These are phyloP conservation scores for Phytopythium cucurbitacearum DNA, from an alignment of 352 stramenopile species.

Conservation along the genomic window DNA sequence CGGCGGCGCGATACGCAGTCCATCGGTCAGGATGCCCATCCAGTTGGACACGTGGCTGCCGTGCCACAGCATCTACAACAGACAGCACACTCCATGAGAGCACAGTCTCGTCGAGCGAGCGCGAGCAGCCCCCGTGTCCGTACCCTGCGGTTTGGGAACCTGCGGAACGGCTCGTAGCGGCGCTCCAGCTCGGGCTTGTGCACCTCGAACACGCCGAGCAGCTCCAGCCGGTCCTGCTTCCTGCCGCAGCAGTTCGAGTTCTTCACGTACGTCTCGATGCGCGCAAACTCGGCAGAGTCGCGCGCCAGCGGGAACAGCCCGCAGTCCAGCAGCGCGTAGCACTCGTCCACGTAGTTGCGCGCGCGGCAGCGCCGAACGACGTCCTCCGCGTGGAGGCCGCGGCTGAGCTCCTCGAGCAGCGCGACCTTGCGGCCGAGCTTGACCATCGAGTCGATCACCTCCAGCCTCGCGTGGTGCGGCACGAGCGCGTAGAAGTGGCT, in stretches of 20 bases:
- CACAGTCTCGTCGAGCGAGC: background rate
- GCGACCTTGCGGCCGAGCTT: slow-evolving; percentile 58
- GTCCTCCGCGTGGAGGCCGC: slow-evolving; percentile 8
- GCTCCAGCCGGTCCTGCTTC: slow-evolving; percentile 46
- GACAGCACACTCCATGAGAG: background rate
- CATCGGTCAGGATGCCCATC: slow-evolving; percentile 75
- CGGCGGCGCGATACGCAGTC: slow-evolving; percentile 73
- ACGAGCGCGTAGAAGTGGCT: slow-evolving; percentile 69
- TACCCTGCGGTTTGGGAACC: slow-evolving; percentile 49
- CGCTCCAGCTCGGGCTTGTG: slow-evolving; percentile 40
- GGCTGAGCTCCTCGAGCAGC: slow-evolving; percentile 31
- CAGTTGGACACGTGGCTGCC: slow-evolving; percentile 84
- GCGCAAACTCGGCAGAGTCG: slow-evolving; percentile 39
- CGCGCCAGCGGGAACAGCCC: slow-evolving; percentile 37
- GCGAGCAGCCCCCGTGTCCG: slow-evolving; percentile 4
- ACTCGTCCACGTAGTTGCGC: slow-evolving; percentile 63
- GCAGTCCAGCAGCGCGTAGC: slow-evolving; percentile 50
- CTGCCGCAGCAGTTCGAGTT: slow-evolving; percentile 68
- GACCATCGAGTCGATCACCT: slow-evolving; percentile 60
- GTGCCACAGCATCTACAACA: slow-evolving; percentile 80
- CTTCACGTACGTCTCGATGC: slow-evolving; percentile 63
- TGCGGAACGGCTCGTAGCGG: slow-evolving; percentile 48
- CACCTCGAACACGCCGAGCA: slow-evolving; percentile 60
- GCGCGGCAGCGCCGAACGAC: slow-evolving; percentile 31
- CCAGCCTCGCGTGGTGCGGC: slow-evolving; percentile 42